A percentile compares a stretch with the other conserved stretches of the same genome.
Conservation (phyloP, 495 filamentous ascomycete genomes). For the Tuber magnatum region DNA sequence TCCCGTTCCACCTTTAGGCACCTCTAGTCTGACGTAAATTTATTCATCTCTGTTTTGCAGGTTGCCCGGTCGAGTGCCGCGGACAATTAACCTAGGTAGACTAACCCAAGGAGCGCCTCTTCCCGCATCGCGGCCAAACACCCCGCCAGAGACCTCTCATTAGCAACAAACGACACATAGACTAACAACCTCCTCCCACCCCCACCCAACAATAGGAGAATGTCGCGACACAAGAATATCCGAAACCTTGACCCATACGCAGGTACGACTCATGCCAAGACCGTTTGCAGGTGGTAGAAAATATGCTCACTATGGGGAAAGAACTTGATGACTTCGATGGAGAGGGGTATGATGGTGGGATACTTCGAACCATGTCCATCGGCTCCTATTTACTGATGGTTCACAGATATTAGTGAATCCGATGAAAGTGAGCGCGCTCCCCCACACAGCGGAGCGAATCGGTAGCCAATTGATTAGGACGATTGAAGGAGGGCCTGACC, state of each 20-base stretch:
- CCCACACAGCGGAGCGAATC: not conserved
- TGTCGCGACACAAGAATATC: constrained; percentile 58
- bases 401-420: constrained; percentile 52
- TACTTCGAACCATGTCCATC: constrained; percentile 7
- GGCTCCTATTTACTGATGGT: constrained; percentile 3
- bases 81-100: too few species aligned
- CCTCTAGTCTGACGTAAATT: too few species aligned
- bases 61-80: too few species aligned
- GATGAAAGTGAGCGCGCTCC: constrained; percentile 49
- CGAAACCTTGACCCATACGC: constrained; percentile 56
- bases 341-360: constrained; percentile 34
- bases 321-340: constrained; percentile 58
- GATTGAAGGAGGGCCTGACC: constrained; percentile 52
- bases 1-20: too few species aligned
- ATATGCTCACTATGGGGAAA: constrained; percentile 7
- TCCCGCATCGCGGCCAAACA: not conserved
- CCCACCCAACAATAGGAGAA: constrained; percentile 36
- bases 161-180: not conserved
- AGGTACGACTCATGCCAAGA: constrained; percentile 6
- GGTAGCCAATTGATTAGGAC: constrained; percentile 42
- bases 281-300: not conserved
- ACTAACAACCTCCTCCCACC: not conserved
- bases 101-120: not conserved
- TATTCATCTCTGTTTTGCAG: too few species aligned
- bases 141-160: not conserved